phyloP scores from a whole-genome alignment of 2,329 filamentous ascomycete genomes.

The Ophiocordyceps robertsii region DNA sequence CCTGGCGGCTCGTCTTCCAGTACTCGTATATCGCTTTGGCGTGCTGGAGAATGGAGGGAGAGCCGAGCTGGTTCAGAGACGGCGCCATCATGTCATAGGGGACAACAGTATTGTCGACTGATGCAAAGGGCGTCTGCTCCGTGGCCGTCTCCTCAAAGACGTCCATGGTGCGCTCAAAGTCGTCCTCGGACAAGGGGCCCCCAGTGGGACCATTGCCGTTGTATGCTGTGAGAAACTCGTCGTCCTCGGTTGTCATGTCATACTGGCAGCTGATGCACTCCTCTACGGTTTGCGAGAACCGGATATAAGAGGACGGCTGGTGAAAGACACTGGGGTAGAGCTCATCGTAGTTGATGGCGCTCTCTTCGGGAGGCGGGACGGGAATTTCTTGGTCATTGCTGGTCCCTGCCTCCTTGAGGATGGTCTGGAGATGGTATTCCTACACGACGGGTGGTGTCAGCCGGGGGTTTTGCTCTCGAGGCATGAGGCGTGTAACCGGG shows the following conservation, averaged over 20 bases:
- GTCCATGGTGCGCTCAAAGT: slow-evolving; percentile 89
- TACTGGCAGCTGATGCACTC: slow-evolving; percentile 84
- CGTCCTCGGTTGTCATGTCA: slow-evolving; percentile 89
- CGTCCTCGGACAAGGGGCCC: slow-evolving; percentile 67
- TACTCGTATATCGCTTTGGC: slow-evolving; percentile 78
- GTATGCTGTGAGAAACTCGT: slow-evolving; percentile 68
- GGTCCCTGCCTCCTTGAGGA: slow-evolving; percentile 43
- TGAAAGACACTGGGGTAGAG: slow-evolving; percentile 70
- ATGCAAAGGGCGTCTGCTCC: slow-evolving; percentile 74
- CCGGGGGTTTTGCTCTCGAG: neutral
- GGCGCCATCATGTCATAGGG: slow-evolving; percentile 64
- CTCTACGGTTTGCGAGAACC: slow-evolving; percentile 95
- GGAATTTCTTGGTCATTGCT: slow-evolving; percentile 50
- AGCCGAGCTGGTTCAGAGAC: slow-evolving; percentile 40
- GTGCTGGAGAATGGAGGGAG: slow-evolving; percentile 36
- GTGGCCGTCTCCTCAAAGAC: slow-evolving; percentile 83
- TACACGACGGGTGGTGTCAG: slow-evolving; percentile 26
- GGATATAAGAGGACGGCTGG: slow-evolving; percentile 86
- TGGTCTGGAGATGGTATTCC: slow-evolving; percentile 93
- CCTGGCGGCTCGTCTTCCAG: slow-evolving; percentile 64
- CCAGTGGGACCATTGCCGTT: slow-evolving; percentile 60
- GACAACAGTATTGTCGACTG: slow-evolving; percentile 78
- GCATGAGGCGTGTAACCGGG: neutral
- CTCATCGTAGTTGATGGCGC: slow-evolving; percentile 69
- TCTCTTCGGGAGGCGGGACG: slow-evolving; percentile 50